Evolutionary conservation across 2,329 filamentous ascomycete genomes (phyloP).

Genomic region (Byssothecium circinans): DNA sequence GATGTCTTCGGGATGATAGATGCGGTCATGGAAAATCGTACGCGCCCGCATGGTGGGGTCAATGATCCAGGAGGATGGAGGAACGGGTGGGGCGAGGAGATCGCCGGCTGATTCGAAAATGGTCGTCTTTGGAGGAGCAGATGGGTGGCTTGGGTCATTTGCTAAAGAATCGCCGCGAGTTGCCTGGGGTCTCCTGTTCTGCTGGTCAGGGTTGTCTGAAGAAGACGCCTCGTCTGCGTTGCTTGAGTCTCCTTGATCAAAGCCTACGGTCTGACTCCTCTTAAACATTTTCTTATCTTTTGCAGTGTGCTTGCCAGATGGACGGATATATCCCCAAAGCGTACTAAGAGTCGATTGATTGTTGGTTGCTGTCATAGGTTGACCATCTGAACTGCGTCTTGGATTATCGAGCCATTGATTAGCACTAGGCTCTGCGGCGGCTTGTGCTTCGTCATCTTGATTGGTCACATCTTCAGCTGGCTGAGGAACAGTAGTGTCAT

Average conservation of each 20-base stretch:
- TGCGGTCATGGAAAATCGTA: conserved; percentile 94
- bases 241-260: conserved; percentile 20
- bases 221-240: conserved; percentile 15
- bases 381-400: conserved; percentile 27
- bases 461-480: conserved; percentile 66
- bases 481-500: conserved; percentile 65
- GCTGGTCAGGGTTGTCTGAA: conserved; percentile 14
- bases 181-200: conserved; percentile 46
- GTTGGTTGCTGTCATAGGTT: conserved; percentile 17
- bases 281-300: conserved; percentile 65
- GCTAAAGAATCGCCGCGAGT: conserved; percentile 55
- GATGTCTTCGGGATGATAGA: conserved; percentile 93
- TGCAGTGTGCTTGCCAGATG: conserved; percentile 63
- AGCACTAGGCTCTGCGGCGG: conserved; percentile 40
- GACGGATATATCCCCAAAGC: conserved; percentile 75
- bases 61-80: conserved; percentile 76
- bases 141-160: conserved; percentile 52
- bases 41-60: conserved; percentile 79
- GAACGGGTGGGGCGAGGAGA: conserved; percentile 85
- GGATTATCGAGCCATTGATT: conserved; percentile 36
- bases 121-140: conserved; percentile 83
- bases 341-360: conserved; percentile 48
- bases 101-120: conserved; percentile 96
- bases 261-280: conserved; percentile 36
- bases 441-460: conserved; percentile 63